Percentiles rank a stretch among this genome's conserved stretches.
Evolutionary conservation across 495 filamentous ascomycete species (phyloP).

Genomic region (Penicillium longicatenatum): DNA sequence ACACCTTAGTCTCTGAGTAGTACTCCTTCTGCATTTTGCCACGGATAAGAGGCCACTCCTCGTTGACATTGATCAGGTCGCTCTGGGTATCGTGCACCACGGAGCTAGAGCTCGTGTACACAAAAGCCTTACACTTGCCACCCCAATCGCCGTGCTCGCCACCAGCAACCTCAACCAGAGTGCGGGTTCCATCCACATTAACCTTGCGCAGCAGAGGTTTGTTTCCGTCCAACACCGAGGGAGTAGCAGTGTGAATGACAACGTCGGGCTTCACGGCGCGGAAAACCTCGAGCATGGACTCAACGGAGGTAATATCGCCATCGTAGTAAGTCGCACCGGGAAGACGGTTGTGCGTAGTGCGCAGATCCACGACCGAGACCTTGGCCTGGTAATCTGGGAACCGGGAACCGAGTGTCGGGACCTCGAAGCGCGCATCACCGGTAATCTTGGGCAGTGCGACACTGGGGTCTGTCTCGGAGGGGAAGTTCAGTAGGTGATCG

Average conservation of each 20-base stretch:
- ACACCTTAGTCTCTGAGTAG: constrained; percentile 86
- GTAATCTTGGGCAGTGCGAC: constrained; percentile 42
- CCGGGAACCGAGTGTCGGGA: constrained; percentile 39
- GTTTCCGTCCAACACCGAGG: constrained; percentile 55
- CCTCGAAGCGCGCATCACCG: constrained; percentile 44
- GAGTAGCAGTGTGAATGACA: constrained; percentile 94
- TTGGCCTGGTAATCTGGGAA: constrained; percentile 51
- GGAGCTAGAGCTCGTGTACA: constrained; percentile 91
- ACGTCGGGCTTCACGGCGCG: constrained; percentile 73
- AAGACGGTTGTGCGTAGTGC: constrained; percentile 71
- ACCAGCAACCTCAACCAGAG: constrained; percentile 72
- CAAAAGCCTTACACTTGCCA: constrained; percentile 81
- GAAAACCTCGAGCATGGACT: constrained; percentile 66
- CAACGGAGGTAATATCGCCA: constrained; percentile 81
- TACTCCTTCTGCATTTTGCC: constrained; percentile 77
- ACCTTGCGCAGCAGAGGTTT: constrained; percentile 63
- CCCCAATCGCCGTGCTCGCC: constrained; percentile 57
- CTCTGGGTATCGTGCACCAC: constrained; percentile 79
- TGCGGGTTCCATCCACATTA: constrained; percentile 88
- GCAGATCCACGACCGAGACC: constrained; percentile 86
- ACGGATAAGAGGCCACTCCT: constrained; percentile 78
- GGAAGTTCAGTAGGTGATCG: constrained; percentile 55
- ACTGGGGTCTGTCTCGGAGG: constrained; percentile 49
- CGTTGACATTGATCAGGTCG: constrained; percentile 87
- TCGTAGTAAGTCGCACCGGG: constrained; percentile 77